Percentiles rank a stretch among this genome's conserved stretches.
These are phyloP conservation scores for Verticillium alfalfae DNA, from an alignment of 2,329 filamentous ascomycete species.

Conservation along the genomic window DNA sequence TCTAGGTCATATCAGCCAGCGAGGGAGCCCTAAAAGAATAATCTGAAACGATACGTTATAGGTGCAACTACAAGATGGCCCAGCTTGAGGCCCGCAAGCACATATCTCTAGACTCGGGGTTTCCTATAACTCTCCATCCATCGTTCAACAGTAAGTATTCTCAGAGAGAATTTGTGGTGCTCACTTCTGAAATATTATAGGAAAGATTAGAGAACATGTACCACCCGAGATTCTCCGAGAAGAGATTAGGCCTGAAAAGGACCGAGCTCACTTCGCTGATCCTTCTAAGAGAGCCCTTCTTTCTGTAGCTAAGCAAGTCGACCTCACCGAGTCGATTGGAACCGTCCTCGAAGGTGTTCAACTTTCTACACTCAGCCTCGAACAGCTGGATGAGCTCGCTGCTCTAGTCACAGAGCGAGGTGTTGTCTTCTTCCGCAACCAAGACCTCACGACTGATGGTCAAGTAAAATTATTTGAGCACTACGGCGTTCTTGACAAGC, in stretches of 20 bases:
- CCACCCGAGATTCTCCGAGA: slow-evolving; percentile 31
- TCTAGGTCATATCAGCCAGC: no score
- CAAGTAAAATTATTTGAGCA: slow-evolving; percentile 40
- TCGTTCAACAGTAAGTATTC: slow-evolving; percentile 27
- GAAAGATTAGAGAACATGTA: slow-evolving; percentile 32
- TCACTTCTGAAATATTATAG: no score
- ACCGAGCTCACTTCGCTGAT: slow-evolving; percentile 35
- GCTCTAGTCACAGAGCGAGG: slow-evolving; percentile 39
- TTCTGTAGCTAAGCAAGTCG: slow-evolving; percentile 26
- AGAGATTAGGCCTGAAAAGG: slow-evolving; percentile 20
- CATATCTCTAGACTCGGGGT: slow-evolving; percentile 42
- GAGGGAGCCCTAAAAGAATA: no score
- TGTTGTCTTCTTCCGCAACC: slow-evolving; percentile 41
- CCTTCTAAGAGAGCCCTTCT: slow-evolving; percentile 36
- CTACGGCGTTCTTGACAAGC: slow-evolving; percentile 41
- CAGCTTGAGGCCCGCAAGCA: slow-evolving; percentile 39
- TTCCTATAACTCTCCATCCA: slow-evolving; percentile 38
- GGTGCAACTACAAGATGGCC: slow-evolving; percentile 17
- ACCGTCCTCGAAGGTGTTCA: slow-evolving; percentile 32
- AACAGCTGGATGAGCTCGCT: slow-evolving; percentile 45
- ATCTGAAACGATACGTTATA: no score
- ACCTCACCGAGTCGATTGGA: slow-evolving; percentile 38
- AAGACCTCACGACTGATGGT: slow-evolving; percentile 36
- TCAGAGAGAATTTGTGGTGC: no score
- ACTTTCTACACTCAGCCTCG: slow-evolving; percentile 33